A percentile compares a stretch with the other conserved stretches of the same genome.
Evolutionary conservation across 225 moss, liverwort and hornwort species (phyloP).

Genomic region (Rhytidiadelphus loreus): DNA sequence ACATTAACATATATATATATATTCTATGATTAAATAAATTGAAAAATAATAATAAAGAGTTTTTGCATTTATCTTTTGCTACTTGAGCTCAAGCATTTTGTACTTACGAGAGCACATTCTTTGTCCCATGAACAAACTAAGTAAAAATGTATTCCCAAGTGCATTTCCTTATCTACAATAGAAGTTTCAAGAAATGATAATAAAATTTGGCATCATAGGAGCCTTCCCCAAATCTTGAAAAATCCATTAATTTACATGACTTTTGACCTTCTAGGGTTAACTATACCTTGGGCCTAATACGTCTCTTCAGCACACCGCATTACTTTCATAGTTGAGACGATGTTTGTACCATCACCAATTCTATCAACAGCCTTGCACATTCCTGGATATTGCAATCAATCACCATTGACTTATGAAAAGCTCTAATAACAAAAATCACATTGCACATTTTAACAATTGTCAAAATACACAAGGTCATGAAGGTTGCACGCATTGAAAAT

Average conservation of each 20-base stretch:
- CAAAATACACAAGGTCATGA: too few relatives aligned
- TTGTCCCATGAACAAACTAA: not conserved
- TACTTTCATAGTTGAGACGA: not conserved
- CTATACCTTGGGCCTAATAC: not conserved
- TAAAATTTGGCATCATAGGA: not conserved
- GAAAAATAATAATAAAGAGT: not conserved
- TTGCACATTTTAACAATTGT: rapidly evolving
- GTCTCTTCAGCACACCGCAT: not conserved
- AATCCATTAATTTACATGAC: too few relatives aligned
- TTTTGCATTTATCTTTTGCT: not conserved
- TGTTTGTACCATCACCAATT: not conserved
- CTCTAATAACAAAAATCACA: not conserved
- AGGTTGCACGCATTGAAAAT: not conserved
- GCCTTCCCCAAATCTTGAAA: not conserved
- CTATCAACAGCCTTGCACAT: not conserved
- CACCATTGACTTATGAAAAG: not conserved
- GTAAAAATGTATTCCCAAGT: not conserved
- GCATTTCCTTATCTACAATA: not conserved
- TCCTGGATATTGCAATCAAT: not conserved
- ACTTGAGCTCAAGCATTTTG: not conserved
- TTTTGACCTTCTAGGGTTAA: not conserved
- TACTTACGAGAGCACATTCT: not conserved
- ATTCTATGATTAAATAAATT: not conserved
- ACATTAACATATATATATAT: not conserved
- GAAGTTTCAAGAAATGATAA: not conserved